Conservation (phyloP, 2,329 filamentous ascomycete species). For the Botrytis paeoniae region DNA sequence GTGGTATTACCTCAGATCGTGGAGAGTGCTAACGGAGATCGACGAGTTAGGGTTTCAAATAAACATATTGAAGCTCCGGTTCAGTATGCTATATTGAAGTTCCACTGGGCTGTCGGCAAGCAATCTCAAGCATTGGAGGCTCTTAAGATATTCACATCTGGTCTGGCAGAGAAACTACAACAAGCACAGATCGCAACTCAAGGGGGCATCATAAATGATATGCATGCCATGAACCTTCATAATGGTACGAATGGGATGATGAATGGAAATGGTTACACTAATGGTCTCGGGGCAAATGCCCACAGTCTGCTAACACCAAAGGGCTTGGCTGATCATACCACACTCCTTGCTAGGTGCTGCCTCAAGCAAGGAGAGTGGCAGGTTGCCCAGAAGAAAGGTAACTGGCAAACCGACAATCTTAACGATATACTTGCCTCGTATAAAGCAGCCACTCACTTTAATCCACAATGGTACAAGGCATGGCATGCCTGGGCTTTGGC, state of each 20-base stretch:
- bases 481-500: conserved; percentile 99
- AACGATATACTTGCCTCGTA: conserved; percentile 90
- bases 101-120: conserved; percentile 85
- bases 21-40: conserved; percentile 34
- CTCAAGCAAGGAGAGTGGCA: conserved; percentile 97
- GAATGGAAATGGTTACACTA: conserved; percentile 42
- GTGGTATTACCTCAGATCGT: conserved; percentile 50
- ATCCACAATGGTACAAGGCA: conserved; percentile 95
- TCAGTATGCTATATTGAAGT: conserved; percentile 95
- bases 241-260: conserved; percentile 42
- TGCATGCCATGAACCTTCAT: conserved; percentile 35
- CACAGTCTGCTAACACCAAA: conserved; percentile 37
- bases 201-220: conserved; percentile 32
- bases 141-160: conserved; percentile 58
- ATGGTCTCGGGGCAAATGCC: conserved; percentile 42
- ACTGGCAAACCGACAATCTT: conserved; percentile 85
- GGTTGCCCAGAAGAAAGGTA: conserved; percentile 75
- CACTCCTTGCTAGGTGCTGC: conserved; percentile 90
- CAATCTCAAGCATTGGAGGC: conserved; percentile 57
- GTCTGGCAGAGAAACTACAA: conserved; percentile 46
- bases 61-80: conserved; percentile 61
- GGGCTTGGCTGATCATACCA: conserved; percentile 57
- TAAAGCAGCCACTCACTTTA: conserved; percentile 86
- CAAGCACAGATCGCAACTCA: conserved; percentile 33
- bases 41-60: conserved; percentile 22